Percentiles rank a stretch among this genome's conserved stretches.
Conservation (phyloP, 139 green algal species). For the Nannochloris sp. region DNA sequence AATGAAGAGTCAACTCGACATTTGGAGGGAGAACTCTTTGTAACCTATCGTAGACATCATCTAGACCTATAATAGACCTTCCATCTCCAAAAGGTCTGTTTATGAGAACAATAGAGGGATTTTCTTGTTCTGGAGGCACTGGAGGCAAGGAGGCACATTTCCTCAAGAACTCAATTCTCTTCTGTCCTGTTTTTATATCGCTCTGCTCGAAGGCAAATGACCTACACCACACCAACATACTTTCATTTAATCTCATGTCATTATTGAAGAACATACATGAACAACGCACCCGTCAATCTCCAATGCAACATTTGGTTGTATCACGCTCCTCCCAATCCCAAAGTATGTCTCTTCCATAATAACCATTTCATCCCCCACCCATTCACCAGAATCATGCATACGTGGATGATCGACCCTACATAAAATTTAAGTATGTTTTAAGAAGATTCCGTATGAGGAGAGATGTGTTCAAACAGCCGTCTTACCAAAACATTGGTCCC, state of each 20-base stretch:
- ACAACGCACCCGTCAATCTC: background rate
- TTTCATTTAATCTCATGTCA: background rate
- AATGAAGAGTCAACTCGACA: background rate
- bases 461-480: background rate
- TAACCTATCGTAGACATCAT: constrained; percentile 5
- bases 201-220: background rate
- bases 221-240: background rate
- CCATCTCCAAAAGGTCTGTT: constrained; percentile 12
- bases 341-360: constrained; percentile 2
- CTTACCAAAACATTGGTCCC: constrained; percentile 12
- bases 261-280: background rate
- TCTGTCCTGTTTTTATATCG: background rate
- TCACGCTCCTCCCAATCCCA: constrained; percentile 2
- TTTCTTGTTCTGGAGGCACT: background rate
- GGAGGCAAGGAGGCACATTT: constrained; percentile 7
- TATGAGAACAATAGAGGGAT: constrained; percentile 1
- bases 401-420: constrained; percentile 8
- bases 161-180: constrained; percentile 6
- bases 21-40: background rate
- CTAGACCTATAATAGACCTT: constrained; percentile 7
- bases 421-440: background rate
- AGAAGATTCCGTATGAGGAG: background rate
- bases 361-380: constrained; percentile 2
- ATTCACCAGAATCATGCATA: background rate
- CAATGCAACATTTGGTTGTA: constrained; percentile 7